Evolutionary conservation across 805 yeast genomes (phyloP), one percentile per base, ranked within the genome.

Genomic region (Tanozyma kutaoensis): DNA sequence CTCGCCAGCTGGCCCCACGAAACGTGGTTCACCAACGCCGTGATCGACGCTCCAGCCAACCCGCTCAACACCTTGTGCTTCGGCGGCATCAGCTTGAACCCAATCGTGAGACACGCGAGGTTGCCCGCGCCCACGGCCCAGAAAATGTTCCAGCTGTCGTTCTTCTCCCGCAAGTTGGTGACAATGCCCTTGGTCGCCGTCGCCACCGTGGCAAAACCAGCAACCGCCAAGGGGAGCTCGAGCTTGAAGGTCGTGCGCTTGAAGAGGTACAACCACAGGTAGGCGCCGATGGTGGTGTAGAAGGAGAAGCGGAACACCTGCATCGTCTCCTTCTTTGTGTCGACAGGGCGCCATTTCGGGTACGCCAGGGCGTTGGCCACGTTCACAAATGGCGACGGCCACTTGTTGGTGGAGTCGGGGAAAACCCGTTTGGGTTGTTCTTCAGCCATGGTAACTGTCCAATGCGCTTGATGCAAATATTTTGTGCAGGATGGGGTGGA

Each of bases 101-200:
- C 60, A 26, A 52, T 57, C 32, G 66, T 58, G 39, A 72, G 53
- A 30, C 55, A 52, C 14, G 56, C 55, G 39, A 64, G 46, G 43
- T 66, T 69, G 32, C 60, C 64, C 23, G 65, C 46, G 23, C 66
- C 66, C 32, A 72, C 78, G 12, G 70, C 69, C 78, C 80, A 72
- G 41, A 71, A 64, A 12, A 69, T 64, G 48, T 74, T 76, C 55
- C 69, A 53, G 11, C 72, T 73, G 42, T 75, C 79, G 40, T 69
- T 71, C 43, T 59, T 63, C 46, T 70, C 72, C 42, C 80, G 61
- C 39, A 76, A 49, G 48, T 76, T 76, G 35, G 77, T 60, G 19
- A 68, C 35, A 14, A 68, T 57, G 16, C 62, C 61, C 40, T 49
- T 55, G 23, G 67, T 48, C 36, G 69, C 64, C 16, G 69, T 60